Base-by-base conservation (phyloP, 495 filamentous ascomycete genomes). In the Penicillium desertorum region DNA sequence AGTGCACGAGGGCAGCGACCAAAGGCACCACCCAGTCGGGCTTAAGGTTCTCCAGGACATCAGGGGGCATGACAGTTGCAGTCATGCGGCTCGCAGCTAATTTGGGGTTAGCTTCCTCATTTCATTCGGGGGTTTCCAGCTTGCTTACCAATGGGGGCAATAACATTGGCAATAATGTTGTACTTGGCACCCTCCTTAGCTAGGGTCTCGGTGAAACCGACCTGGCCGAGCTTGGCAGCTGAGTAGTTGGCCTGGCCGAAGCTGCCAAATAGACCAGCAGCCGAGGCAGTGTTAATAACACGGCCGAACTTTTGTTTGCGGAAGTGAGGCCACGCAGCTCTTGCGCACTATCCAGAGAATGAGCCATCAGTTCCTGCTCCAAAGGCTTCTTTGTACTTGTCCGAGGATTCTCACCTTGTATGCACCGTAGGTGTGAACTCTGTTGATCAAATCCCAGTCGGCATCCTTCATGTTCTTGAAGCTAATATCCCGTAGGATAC, bases 401-500 rank as follows among this genome's bases (percentile, higher is more conserved):
- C 45, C 17, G 32, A 27, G 20, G 6, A 36, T 23, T n/a, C 63
- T 45, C 47, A 87, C 85, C 79, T 97, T 98, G 81, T 96, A 98
- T 63, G 91, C 86, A 64, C 94, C 94, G 74, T 88, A 90, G 57
- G 97, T 89, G 76, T 98, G 94, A 45, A 98, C 94, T 70, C 83
- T 86, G 70, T 92, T 87, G 69, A 97, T 86, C 58, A 98, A 75
- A 69, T 98, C 95, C 94, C 95, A 98, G 73, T 98, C 95, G 70
- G 85, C 72, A 70, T 98, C 93, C 71, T 87, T 92, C 91, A 98
- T 96, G 76, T 98, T 98, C 85, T 96, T 96, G 79, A 98, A 98
- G 80, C 88, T 91, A 67, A 98, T 70, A 80, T 98, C 94, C 56
- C 94, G 88, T 54, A 98, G 83, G 67, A 98, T 98, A 69, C 94